Base-by-base conservation (phyloP, 805 yeast genomes). In the Ogataea neopini region DNA sequence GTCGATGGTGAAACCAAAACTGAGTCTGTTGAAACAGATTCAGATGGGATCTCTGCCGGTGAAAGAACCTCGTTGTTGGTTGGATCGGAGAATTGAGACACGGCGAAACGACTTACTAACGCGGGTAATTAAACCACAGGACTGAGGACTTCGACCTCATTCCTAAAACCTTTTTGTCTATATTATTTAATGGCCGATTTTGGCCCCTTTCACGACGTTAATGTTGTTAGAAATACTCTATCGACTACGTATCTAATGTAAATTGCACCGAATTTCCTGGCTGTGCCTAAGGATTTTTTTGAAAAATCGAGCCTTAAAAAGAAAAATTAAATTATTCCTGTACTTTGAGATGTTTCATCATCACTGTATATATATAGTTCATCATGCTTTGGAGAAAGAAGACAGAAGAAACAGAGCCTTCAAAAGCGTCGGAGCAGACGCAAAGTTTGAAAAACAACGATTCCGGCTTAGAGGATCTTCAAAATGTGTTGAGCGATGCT, bases 401-500 rank as follows among this genome's bases (percentile, higher is more conserved):
- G 18, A 10, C 42, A 10, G 40, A 44, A 6, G 32, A 18, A 17
- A 3, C 28, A 13, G 40, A 36, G 34, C 2, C 34, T 8, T 6
- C 14, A 15, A 18, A n/a, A 15, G 26, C 11, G 5, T 13, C 26
- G 20, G 15, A 17, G 3, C 14, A 23, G 9, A 3, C 33, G 11
- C 5, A 28, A 10, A 28, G 4, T 9, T n/a, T 18, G 14, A 17
- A 15, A 17, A 13, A 23, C 11, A 22, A 19, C 28, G 28, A 32
- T 17, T 23, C 19, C 26, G 36, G 46, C 15, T 30, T 46, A 10
- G 36, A 44, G 2, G 62, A 50, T 4, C 38, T 57, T 2, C 46
- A 43, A 8, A 49, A 51, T 2, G 49, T 59, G n/a, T 38, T 62
- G 2, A 42, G 41, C 13, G 64, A 59, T 6, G 61, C 63, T 2